Conservation (phyloP, 352 stramenopile genomes). For the Globisporangium carolinianum region DNA sequence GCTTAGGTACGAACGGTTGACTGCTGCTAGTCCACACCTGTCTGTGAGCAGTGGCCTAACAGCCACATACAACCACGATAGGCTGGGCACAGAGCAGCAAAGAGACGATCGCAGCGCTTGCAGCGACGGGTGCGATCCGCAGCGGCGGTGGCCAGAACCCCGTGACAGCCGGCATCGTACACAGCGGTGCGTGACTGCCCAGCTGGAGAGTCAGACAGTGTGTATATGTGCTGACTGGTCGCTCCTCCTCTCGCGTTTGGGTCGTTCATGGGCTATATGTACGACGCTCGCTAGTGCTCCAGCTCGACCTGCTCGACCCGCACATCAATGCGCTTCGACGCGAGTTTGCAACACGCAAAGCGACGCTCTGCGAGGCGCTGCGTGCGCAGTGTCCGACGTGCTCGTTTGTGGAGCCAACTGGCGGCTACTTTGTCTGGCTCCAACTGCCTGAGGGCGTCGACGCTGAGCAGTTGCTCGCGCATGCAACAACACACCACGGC, state of each 20-base stretch:
- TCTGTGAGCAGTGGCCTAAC: neutral
- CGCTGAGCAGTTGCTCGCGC: slow-evolving; percentile 38
- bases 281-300: slow-evolving; percentile 28
- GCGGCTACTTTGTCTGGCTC: slow-evolving; percentile 84
- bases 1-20: slow-evolving; percentile 55
- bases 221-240: slow-evolving; percentile 17
- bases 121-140: slow-evolving; percentile 74
- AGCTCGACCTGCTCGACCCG: slow-evolving; percentile 37
- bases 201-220: no score
- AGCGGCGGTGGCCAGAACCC: slow-evolving; percentile 88
- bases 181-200: slow-evolving; percentile 37
- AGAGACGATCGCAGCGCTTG: slow-evolving; percentile 51
- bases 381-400: slow-evolving; percentile 30
- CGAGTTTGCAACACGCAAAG: slow-evolving; percentile 37
- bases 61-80: slow-evolving; percentile 3
- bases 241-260: slow-evolving; percentile 3
- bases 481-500: slow-evolving; percentile 38
- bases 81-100: slow-evolving; percentile 59
- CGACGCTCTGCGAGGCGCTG: slow-evolving; percentile 38
- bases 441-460: slow-evolving; percentile 45
- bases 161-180: slow-evolving; percentile 80
- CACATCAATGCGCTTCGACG: slow-evolving; percentile 41
- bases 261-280: neutral
- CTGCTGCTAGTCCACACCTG: neutral
- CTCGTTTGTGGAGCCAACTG: slow-evolving; percentile 51